Evolutionary conservation across 1,139 yeast species (phyloP).

Genomic region (Entelexis paramagnoliae): DNA sequence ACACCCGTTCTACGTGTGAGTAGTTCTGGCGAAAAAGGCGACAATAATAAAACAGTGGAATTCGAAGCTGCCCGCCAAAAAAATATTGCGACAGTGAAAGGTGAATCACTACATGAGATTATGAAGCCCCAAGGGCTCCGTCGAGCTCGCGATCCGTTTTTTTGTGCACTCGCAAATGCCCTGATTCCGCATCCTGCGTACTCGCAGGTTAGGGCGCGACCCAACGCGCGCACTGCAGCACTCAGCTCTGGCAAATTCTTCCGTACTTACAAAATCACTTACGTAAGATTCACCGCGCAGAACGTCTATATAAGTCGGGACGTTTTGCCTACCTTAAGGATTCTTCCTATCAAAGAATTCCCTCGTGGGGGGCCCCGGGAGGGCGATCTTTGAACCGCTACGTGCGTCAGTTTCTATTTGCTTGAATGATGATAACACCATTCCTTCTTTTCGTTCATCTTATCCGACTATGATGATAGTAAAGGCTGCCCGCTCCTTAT

Average conservation of each 20-base stretch:
- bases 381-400: constrained; percentile 1
- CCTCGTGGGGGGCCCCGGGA: constrained; percentile 4
- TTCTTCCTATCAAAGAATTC: not conserved
- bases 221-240: not conserved
- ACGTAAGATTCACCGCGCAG: not conserved
- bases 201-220: constrained; percentile 4
- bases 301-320: constrained; percentile 3
- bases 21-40: too few species aligned
- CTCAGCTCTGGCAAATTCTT: constrained; percentile 5
- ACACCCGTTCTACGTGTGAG: too few species aligned
- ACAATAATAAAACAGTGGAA: too few species aligned
- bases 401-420: not conserved
- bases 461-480: constrained; percentile 83
- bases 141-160: too few species aligned
- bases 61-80: too few species aligned
- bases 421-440: constrained; percentile 36
- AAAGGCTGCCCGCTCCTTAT: constrained; percentile 43
- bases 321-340: not conserved
- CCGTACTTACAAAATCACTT: not conserved
- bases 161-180: not conserved
- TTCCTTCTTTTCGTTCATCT: constrained; percentile 51
- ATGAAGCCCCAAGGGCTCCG: too few species aligned
- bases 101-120: too few species aligned
- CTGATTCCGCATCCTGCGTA: not conserved
- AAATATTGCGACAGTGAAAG: too few species aligned